Evolutionary conservation across 495 filamentous ascomycete genomes (phyloP).

Genomic region (Parathielavia hyrcaniae): DNA sequence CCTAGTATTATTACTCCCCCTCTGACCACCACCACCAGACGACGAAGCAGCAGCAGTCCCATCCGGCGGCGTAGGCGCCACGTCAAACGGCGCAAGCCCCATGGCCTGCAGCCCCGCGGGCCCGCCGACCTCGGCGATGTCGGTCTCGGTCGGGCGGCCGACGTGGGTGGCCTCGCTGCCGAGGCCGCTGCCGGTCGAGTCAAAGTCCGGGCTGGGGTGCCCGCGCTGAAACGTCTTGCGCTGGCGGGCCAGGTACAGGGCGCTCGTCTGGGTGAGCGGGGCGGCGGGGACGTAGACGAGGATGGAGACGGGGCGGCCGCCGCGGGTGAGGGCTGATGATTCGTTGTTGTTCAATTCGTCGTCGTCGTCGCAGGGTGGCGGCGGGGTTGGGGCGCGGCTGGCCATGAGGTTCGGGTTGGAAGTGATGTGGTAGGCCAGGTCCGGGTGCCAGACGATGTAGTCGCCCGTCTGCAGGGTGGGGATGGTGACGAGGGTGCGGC

Average conservation of each 20-base stretch:
- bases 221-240: slow-evolving; percentile 63
- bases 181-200: slow-evolving; percentile 44
- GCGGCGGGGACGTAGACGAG: slow-evolving; percentile 77
- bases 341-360: not conserved
- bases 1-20: no score
- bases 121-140: slow-evolving; percentile 44
- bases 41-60: not conserved
- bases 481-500: slow-evolving; percentile 68
- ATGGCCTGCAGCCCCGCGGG: slow-evolving; percentile 43
- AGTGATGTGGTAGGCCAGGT: slow-evolving; percentile 50
- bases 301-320: slow-evolving; percentile 28
- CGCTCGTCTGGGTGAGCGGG: slow-evolving; percentile 73
- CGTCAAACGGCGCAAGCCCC: slow-evolving; percentile 44
- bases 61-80: slow-evolving; percentile 28
- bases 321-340: not conserved
- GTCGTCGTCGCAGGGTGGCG: slow-evolving; percentile 18
- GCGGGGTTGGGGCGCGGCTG: slow-evolving; percentile 34
- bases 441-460: slow-evolving; percentile 90
- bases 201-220: slow-evolving; percentile 65
- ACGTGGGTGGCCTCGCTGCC: slow-evolving; percentile 43
- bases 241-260: slow-evolving; percentile 69
- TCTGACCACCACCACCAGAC: not conserved
- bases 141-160: slow-evolving; percentile 40
- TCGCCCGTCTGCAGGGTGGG: slow-evolving; percentile 76
- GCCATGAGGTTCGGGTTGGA: slow-evolving; percentile 37